Percentiles rank a stretch among this genome's conserved stretches.
Evolutionary conservation across 1,284 basidiomycete genomes (phyloP).

Genomic region (Puccinia hordei): DNA sequence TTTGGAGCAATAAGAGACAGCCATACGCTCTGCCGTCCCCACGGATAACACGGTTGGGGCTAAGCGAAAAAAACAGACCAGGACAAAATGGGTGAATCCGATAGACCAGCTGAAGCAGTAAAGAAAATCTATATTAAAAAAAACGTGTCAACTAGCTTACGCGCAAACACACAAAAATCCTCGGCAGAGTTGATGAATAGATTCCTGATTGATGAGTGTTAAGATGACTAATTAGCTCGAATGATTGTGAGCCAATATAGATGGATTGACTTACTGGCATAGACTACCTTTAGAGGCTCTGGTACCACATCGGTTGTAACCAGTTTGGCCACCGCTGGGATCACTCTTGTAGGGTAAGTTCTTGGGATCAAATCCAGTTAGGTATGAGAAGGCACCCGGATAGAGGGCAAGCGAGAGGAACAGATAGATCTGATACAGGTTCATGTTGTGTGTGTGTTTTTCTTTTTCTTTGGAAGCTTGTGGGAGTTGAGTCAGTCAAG

Average conservation of each 20-base stretch:
- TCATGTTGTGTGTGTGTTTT: neutral
- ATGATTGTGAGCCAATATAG: neutral
- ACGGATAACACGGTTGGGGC: constrained; percentile 52
- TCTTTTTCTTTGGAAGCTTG: too few species aligned
- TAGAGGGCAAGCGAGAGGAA: constrained; percentile 19
- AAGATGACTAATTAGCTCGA: neutral
- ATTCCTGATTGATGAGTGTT: constrained; percentile 18
- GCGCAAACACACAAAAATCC: constrained; percentile 49
- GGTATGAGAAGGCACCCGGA: constrained; percentile 10
- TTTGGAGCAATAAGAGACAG: constrained; percentile 58
- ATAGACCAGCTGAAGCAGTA: neutral
- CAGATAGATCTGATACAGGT: constrained; percentile 1
- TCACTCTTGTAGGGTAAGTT: constrained; percentile 41
- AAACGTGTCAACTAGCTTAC: constrained; percentile 1
- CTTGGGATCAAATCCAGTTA: constrained; percentile 43
- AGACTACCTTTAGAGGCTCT: constrained; percentile 18
- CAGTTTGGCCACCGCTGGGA: constrained; percentile 17
- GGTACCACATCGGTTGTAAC: constrained; percentile 46
- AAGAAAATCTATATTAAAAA: too few species aligned
- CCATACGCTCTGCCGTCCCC: constrained; percentile 55
- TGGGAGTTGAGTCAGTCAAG: too few species aligned
- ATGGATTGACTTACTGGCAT: constrained; percentile 42
- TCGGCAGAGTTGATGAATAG: constrained; percentile 35
- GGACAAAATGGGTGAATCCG: neutral
- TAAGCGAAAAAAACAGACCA: neutral